Evolutionary conservation across 495 filamentous ascomycete species (phyloP).

Genomic region (Podospora pseudocomata): DNA sequence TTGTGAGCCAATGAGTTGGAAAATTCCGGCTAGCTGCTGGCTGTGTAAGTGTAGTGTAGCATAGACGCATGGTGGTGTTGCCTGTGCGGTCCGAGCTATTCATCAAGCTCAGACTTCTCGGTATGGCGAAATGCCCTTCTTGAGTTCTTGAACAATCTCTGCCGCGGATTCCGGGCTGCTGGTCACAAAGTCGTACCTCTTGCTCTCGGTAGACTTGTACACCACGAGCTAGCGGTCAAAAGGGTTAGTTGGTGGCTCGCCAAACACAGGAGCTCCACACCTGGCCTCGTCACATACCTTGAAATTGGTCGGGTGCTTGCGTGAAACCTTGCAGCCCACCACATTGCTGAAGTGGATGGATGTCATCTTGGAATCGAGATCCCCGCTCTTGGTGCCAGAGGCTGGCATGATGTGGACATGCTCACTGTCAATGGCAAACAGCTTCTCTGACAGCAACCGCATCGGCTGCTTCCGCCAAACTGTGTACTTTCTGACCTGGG

Average conservation of each 20-base stretch:
- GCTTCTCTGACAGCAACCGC: constrained; percentile 80
- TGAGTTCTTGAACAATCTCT: constrained; percentile 87
- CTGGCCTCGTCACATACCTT: constrained; percentile 49
- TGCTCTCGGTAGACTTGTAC: constrained; percentile 77
- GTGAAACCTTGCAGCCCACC: constrained; percentile 86
- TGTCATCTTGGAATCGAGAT: constrained; percentile 72
- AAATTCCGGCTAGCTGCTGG: neutral
- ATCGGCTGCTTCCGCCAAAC: constrained; percentile 93
- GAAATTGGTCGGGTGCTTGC: constrained; percentile 88
- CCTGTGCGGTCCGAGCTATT: neutral
- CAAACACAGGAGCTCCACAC: neutral
- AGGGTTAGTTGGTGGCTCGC: constrained; percentile 17
- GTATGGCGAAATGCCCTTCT: constrained; percentile 61
- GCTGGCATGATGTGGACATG: constrained; percentile 91
- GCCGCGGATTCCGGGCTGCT: constrained; percentile 71
- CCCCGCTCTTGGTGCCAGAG: constrained; percentile 53
- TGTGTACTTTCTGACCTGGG: constrained; percentile 78
- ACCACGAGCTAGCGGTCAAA: constrained; percentile 57
- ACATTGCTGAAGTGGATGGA: constrained; percentile 91
- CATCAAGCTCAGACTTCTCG: constrained; percentile 30
- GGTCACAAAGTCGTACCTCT: constrained; percentile 96
- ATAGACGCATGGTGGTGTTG: neutral
- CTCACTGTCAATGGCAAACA: constrained; percentile 88
- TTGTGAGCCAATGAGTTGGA: neutral
- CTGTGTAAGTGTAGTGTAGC: neutral